Conservation (phyloP, 345 rosid genomes). For the Lumnitzera racemosa region DNA sequence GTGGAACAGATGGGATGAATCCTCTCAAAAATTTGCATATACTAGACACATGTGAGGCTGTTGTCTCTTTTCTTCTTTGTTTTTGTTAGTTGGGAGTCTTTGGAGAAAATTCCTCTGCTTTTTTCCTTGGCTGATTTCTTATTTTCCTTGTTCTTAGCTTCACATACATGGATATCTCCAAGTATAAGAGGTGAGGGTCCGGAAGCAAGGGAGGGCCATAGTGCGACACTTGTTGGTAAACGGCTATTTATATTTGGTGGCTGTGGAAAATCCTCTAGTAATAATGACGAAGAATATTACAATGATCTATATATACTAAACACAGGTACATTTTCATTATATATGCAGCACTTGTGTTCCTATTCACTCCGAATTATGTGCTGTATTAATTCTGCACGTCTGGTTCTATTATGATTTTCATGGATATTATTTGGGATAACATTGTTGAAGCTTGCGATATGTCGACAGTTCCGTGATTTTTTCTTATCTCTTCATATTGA, state of each 20-base stretch:
- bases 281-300: slow-evolving; percentile 71
- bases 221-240: slow-evolving; percentile 88
- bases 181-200: slow-evolving; percentile 91
- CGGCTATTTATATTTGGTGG: slow-evolving; percentile 91
- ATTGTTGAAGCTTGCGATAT: too few species aligned
- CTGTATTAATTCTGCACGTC: too few species aligned
- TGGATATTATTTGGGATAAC: too few species aligned
- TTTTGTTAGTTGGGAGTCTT: slow-evolving; percentile 5
- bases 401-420: neutral
- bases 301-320: slow-evolving; percentile 81
- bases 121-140: too few species aligned
- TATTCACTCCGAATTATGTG: neutral
- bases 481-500: too few species aligned
- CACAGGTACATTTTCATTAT: slow-evolving; percentile 49
- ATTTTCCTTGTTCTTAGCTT: slow-evolving; percentile 36
- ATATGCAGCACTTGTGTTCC: neutral
- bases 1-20: slow-evolving; percentile 86
- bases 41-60: slow-evolving; percentile 63
- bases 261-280: slow-evolving; percentile 64
- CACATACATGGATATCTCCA: slow-evolving; percentile 85
- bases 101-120: neutral
- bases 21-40: slow-evolving; percentile 81
- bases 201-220: slow-evolving; percentile 90
- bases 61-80: neutral
- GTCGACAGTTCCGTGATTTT: too few species aligned